Evolutionary conservation across 192 early-diverging fungal species (phyloP), one percentile per base, ranked within the genome.

Genomic region (Coemansia sp.): DNA sequence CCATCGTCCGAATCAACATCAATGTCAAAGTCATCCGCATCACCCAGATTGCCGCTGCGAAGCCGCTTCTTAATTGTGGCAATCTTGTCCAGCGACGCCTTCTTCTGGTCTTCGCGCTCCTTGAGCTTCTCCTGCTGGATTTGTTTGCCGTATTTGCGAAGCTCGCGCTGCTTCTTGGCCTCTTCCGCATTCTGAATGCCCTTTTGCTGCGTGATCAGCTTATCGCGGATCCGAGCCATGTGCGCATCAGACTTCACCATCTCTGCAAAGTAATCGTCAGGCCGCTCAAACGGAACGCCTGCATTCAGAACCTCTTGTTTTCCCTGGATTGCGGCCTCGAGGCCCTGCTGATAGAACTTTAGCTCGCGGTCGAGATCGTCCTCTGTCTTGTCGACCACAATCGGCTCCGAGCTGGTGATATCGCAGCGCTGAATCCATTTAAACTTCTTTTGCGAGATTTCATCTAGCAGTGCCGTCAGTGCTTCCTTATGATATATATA

Each of bases 191-290:
- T 89, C 74, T 93, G 86, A 59, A 95, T 88, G 25, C 75, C 70
- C 60, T 90, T 87, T 40, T 84, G 80, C 71, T 98, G 92, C 63
- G 96, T 88, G 60, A 96, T 75, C 63, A 98, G 83, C 63, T 82
- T 82, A 73, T 96, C 89, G 68, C 93, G 87, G 47, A 98, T 87
- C 74, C 84, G 89, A 52, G 84, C 84, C 96, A 98, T 98, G 62
- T 96, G 95, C 59, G 91, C 89, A 66, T 98, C 96, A 1, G 87
- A 87, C 85, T 98, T 98, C 68, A 98, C 85, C 96, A 98, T 98
- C 81, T 98, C 96, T 34, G 96, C 96, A 83, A 91, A 98, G 71
- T 93, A 97, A 69, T 98, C 96, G 54, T 89, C 87, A n/a, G 96
- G 96, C 44, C 96, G 81, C 40, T 84, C 68, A 60, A 95, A 93